Evolutionary conservation across 2,329 filamentous ascomycete genomes (phyloP), one percentile per base, ranked within the genome.

Genomic region (Pezicula radicicola): DNA sequence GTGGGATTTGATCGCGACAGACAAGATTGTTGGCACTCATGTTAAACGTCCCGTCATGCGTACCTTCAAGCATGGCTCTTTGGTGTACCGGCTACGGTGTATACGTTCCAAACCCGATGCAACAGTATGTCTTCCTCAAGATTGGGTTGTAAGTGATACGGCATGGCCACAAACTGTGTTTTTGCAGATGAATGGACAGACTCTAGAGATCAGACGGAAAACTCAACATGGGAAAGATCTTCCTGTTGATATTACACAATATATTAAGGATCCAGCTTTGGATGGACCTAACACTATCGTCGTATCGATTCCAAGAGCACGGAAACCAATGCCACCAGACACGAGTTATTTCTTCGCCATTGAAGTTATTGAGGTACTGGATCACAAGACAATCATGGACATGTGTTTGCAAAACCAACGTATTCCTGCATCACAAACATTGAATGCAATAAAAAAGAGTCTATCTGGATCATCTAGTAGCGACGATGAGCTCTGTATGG

Each of bases 181-280:
- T 55, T 75, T 93, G 54, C 75, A 78, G 15, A 67, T 95, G 54
- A 96, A 96, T 60, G 74, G 68, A 0, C 63, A 70, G 1, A 72
- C 83, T 10, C 66, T 90, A 15, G 72, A 75, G 21, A 66, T 83
- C 9, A 80, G 87, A 39, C 80, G 87, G 27, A 90, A 89, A 60
- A 67, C 81, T 1, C 85, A 94, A 55, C 80, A 92, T 62, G 85
- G 85, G 10, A 89, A 85, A 59, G 89, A 95, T 60, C 68, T 91
- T 8, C 85, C 92, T 0, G 73, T 89, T 6, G 90, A 96, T 59
- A 72, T 96, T 21, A 91, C 90, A 2, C 55, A 66, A 1, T 67
- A 80, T 9, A 53, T 70, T 18, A 58, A 41, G 33, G n/a, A 49
- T 42, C 21, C 52, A 12, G 42, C 19, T 39, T 54, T 19, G 16